Evolutionary conservation across 2,329 filamentous ascomycete species (phyloP), one percentile per base, ranked within the genome.

Genomic region (Periglandula ipomoeae): DNA sequence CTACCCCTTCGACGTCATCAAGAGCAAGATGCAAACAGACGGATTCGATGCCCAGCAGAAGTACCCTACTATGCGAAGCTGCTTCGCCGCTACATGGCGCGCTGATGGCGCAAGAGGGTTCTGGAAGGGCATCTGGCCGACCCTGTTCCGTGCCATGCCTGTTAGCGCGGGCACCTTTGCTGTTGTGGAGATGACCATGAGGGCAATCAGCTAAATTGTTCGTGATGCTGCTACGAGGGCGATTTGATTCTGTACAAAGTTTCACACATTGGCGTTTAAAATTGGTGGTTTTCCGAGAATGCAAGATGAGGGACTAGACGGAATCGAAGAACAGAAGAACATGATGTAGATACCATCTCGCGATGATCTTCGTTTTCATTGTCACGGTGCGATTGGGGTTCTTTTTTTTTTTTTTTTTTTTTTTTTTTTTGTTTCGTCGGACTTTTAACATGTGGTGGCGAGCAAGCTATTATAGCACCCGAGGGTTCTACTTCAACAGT

Each of bases 21-120:
- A 98, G 85, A 95, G 89, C 70, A 97, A 95, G 80, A 96, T 97
- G 91, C 93, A 98, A 78, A 95, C 85, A 50, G 93, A 98, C 70
- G 90, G 87, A 0, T 93, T 96, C 63, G 89, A 87, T 4, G 53
- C 65, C 44, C 70, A 78, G 54, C 82, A 84, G 72, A 77, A 76
- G 63, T 98, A 86, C 70, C 79, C 72, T 65, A 84, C 74, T 49
- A 96, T 96, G 91, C 79, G 84, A 46, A 87, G 94, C 69, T 94
- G 88, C 71, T 94, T 97, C 68, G 78, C 74, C 51, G 82, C 95
- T 74, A 94, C 85, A 2, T 95, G 79, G 73, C 77, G 76, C 52
- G 74, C 70, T 5, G 89, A 94, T 69, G 93, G 93, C 1, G 61
- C 82, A 58, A 71, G 80, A 38, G 93, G 90, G 1, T 97, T 98